A percentile compares a stretch with the other conserved stretches of the same genome.
Evolutionary conservation across 805 yeast species (phyloP).

Genomic region (Pichia cabralensis): DNA sequence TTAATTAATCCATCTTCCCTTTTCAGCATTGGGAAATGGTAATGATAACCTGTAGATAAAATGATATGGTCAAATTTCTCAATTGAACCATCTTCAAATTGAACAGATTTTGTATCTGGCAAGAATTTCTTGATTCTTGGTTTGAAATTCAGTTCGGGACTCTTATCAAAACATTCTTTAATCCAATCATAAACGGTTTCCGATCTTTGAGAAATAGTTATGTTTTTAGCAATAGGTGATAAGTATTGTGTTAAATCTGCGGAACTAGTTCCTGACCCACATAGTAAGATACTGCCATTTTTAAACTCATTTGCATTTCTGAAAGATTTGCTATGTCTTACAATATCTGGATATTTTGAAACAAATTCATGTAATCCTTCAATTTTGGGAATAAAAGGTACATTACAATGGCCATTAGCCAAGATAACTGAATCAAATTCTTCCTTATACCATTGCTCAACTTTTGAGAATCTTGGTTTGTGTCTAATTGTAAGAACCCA

Average conservation of each 20-base stretch:
- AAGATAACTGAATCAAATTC: conserved; percentile 50
- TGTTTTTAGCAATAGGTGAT: conserved; percentile 12
- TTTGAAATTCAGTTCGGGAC: conserved; percentile 11
- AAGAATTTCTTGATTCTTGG: conserved; percentile 13
- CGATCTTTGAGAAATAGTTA: conserved; percentile 12
- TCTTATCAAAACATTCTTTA: conserved; percentile 8
- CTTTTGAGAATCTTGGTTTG: conserved; percentile 6
- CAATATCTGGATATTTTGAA: conserved; percentile 30
- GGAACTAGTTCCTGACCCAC: conserved; percentile 36
- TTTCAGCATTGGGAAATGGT: conserved; percentile 32
- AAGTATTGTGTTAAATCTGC: conserved; percentile 34
- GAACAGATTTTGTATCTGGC: conserved; percentile 13
- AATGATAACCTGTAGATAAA: conserved; percentile 44
- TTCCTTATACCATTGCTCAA: conserved; percentile 33
- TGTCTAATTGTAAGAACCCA: conserved; percentile 11
- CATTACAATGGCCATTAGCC: conserved; percentile 50
- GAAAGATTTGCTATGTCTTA: conserved; percentile 49
- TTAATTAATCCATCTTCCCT: conserved; percentile 8
- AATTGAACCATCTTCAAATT: conserved; percentile 26
- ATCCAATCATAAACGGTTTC: conserved; percentile 18
- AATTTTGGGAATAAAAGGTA: conserved; percentile 48
- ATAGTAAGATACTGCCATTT: conserved; percentile 29
- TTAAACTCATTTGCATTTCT: conserved; percentile 35
- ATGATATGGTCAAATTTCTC: conserved; percentile 30
- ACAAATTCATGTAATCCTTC: conserved; percentile 16